phyloP scores from a whole-genome alignment of 495 filamentous ascomycete species.

The Durotheca rogersii region DNA sequence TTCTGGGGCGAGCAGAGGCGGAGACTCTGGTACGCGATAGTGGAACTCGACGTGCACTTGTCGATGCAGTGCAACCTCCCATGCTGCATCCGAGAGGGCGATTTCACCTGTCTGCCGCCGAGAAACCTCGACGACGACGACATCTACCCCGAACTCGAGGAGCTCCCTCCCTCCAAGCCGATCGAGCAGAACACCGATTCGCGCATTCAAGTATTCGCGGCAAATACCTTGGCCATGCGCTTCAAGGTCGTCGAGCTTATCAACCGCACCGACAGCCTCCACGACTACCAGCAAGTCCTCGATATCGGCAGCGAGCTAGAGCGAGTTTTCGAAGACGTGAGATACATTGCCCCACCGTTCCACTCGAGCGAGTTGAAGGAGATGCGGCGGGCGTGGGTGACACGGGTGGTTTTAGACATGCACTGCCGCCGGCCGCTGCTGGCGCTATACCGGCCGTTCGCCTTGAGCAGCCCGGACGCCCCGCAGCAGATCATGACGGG shows the following conservation, averaged over 20 bases:
- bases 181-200: constrained; percentile 38
- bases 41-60: constrained; percentile 43
- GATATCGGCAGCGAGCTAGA: constrained; percentile 41
- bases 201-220: constrained; percentile 40
- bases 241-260: constrained; percentile 37
- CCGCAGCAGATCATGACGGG: constrained; percentile 38
- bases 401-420: constrained; percentile 37
- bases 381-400: constrained; percentile 35
- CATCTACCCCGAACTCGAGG: constrained; percentile 29
- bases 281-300: constrained; percentile 37
- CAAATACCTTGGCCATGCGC: constrained; percentile 35
- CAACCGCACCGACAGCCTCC: constrained; percentile 38
- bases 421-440: constrained; percentile 40
- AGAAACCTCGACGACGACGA: constrained; percentile 40
- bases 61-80: constrained; percentile 42
- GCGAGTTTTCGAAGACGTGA: constrained; percentile 40
- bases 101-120: constrained; percentile 40
- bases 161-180: constrained; percentile 37
- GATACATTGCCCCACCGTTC: constrained; percentile 34
- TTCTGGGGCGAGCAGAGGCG: constrained; percentile 41
- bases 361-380: constrained; percentile 27
- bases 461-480: constrained; percentile 34
- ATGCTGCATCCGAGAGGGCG: constrained; percentile 38
- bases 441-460: constrained; percentile 44
- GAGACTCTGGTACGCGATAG: constrained; percentile 41